phyloP scores from a whole-genome alignment of 208 protist genomes.

The Naegleria fowleri region DNA sequence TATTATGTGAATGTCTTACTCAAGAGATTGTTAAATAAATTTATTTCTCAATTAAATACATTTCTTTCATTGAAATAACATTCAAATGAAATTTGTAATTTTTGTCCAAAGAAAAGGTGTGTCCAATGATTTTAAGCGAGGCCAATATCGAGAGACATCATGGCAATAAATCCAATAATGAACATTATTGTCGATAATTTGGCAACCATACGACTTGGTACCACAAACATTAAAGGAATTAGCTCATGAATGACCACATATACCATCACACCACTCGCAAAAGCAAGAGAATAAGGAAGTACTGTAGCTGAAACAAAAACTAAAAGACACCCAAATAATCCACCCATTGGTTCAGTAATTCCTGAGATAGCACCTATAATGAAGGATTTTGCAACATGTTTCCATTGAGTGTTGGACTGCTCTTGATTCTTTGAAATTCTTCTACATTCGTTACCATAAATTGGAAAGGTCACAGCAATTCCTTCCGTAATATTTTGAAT shows the following conservation, averaged over 20 bases:
- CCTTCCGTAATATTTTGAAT: constrained; percentile 4
- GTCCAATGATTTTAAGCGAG: background rate
- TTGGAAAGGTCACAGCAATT: background rate
- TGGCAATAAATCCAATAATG: background rate
- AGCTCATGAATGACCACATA: background rate
- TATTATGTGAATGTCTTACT: too few species aligned
- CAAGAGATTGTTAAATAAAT: too few species aligned
- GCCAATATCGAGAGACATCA: background rate
- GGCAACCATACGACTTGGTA: background rate
- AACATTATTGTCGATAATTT: background rate
- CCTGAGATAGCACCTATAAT: background rate
- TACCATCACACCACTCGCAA: background rate
- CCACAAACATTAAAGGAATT: background rate
- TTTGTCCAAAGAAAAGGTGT: too few species aligned
- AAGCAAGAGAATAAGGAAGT: background rate
- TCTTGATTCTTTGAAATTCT: background rate
- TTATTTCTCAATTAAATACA: too few species aligned
- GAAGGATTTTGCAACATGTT: background rate
- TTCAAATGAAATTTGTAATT: too few species aligned
- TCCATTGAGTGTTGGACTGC: background rate
- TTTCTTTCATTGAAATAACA: too few species aligned
- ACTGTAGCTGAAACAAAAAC: background rate
- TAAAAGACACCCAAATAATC: background rate
- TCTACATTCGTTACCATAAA: background rate
- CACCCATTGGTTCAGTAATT: background rate